A percentile compares a stretch with the other conserved stretches of the same genome.
Evolutionary conservation across 225 moss, liverwort and hornwort species (phyloP).

Genomic region (Rhytidiadelphus loreus): DNA sequence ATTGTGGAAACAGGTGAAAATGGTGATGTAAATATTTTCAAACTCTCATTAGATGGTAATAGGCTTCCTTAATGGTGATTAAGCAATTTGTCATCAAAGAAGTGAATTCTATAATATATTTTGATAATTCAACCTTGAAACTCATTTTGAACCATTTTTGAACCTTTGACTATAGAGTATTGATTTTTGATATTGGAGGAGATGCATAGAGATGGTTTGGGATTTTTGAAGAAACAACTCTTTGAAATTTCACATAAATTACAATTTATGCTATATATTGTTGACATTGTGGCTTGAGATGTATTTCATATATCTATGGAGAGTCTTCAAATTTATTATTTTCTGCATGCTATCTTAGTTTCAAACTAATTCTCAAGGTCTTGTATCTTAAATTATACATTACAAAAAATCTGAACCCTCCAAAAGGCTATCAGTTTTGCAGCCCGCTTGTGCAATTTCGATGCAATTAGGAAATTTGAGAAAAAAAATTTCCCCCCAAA

Average conservation of each 20-base stretch:
- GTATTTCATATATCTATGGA: fast-evolving
- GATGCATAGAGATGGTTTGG: background rate
- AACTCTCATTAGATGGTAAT: background rate
- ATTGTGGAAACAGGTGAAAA: background rate
- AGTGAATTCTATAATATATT: background rate
- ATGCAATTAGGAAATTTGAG: too few relatives aligned
- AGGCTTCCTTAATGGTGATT: background rate
- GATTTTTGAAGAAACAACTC: background rate
- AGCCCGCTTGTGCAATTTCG: too few relatives aligned
- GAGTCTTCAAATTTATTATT: background rate
- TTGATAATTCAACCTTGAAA: background rate
- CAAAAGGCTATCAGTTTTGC: too few relatives aligned
- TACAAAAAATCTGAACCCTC: too few relatives aligned
- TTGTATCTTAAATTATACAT: too few relatives aligned
- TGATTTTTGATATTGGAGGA: fast-evolving
- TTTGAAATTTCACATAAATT: background rate
- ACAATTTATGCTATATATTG: background rate
- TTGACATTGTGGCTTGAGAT: background rate
- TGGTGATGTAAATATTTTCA: background rate
- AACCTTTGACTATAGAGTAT: fast-evolving
- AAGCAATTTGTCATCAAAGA: background rate
- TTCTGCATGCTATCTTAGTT: background rate
- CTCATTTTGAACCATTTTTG: background rate
- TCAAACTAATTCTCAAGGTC: background rate
- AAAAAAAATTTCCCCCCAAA: too few relatives aligned